Conservation (phyloP, 257 asterid species). For the Verbena officinalis region DNA sequence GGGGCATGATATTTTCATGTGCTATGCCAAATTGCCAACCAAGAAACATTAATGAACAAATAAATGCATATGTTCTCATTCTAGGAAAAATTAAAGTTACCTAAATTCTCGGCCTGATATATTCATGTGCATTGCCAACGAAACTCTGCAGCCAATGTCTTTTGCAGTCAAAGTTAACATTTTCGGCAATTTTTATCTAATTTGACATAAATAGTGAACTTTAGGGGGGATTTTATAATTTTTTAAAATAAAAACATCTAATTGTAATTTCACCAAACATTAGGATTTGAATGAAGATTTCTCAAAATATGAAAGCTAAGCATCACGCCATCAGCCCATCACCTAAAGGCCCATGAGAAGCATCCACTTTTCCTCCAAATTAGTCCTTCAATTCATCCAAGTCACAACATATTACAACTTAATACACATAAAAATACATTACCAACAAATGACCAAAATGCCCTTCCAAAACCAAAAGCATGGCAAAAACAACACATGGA, state of each 20-base stretch:
- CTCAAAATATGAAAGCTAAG: too few relatives aligned
- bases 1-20: neutral
- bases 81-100: neutral
- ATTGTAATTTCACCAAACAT: too few relatives aligned
- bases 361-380: neutral
- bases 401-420: neutral
- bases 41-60: neutral
- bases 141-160: too few relatives aligned
- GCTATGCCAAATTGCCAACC: neutral
- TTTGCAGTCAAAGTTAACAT: too few relatives aligned
- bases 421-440: neutral
- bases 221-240: too few relatives aligned
- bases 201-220: too few relatives aligned
- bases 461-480: constrained; percentile 26
- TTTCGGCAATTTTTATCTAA: too few relatives aligned
- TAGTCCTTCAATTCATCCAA: neutral
- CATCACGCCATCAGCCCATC: too few relatives aligned
- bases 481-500: constrained; percentile 18
- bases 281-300: too few relatives aligned
- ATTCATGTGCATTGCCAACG: too few relatives aligned
- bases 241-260: too few relatives aligned
- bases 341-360: neutral
- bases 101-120: too few relatives aligned
- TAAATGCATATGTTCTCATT: neutral
- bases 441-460: constrained; percentile 29